Conservation (phyloP, 305 asterid genomes). For the Galium porrigens region DNA sequence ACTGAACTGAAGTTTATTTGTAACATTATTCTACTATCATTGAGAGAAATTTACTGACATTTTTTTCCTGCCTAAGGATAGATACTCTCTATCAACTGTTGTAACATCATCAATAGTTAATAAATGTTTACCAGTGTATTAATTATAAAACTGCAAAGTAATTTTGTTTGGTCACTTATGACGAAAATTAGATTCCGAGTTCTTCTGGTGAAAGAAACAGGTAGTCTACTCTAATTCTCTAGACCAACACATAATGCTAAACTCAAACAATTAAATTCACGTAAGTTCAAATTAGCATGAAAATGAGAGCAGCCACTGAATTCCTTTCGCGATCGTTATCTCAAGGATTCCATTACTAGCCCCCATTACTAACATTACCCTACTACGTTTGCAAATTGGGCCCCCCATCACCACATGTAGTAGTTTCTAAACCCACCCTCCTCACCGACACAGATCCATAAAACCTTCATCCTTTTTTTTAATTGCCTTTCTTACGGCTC, state of each 20-base stretch:
- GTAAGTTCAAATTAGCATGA: not conserved
- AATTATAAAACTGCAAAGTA: no score
- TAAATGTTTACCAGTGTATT: not conserved
- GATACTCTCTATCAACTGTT: no score
- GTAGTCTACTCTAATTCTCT: no score
- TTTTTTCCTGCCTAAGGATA: no score
- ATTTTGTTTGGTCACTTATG: no score
- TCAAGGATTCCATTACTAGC: conserved; percentile 14
- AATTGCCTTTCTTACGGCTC: not conserved
- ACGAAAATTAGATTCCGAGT: not conserved
- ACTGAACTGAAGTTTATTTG: no score
- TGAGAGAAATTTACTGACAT: no score
- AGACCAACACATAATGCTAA: not conserved
- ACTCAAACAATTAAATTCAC: not conserved
- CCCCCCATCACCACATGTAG: conserved; percentile 15
- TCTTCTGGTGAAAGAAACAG: not conserved
- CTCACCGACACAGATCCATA: conserved; percentile 14
- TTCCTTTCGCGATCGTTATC: conserved; percentile 17
- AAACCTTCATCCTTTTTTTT: not conserved
- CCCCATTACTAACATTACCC: conserved; percentile 13
- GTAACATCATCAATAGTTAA: not conserved
- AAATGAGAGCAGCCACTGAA: conserved; percentile 13
- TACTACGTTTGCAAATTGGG: conserved; percentile 6
- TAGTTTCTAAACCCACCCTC: conserved; percentile 9
- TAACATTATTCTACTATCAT: no score